Base-by-base conservation (phyloP, 192 early-diverging fungal genomes). In the Backusella macrospora region DNA sequence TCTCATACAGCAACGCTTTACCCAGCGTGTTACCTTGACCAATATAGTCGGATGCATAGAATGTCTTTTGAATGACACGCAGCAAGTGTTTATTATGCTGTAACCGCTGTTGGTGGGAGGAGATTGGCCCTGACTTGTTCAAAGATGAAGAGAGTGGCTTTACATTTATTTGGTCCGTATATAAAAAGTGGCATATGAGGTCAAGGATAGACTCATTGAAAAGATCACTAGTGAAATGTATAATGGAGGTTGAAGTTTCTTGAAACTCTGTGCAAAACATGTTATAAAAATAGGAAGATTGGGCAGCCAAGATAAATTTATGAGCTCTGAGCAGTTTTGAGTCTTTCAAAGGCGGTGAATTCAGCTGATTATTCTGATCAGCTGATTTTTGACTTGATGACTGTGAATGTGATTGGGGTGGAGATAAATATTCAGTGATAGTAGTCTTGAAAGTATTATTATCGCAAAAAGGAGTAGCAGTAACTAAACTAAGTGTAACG, bases 281-380 rank as follows among this genome's bases (percentile, higher is more conserved):
- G 18, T 65, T 43, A 47, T 66, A 43, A 26, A 80, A 75, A 40
- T 80, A 80, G 13, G 75, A 43, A 5, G 74, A 80, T 34, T 73
- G 70, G 21, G 79, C 65, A 15, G 79, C 73, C 21, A 80, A 40
- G 0, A 80, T 44, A 71, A 76, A 80, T 26, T 63, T 66, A 65
- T 80, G 79, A 0, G 65, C 71, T 16, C 23, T 16, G 45, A 67
- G 72, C 12, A 65, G 21, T 7, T 34, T 34, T 34, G 29, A 34
- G 29, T 34, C 2, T 34, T 34, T 34, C 29, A 34, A 2, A 34
- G 29, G 29, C 2, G 29, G 2, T 34, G 29, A 2, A 2, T 34
- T 2, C 29, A 34, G 1, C 2, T 34, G 29, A 34, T 34, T 34
- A 34, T 34, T 34, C 29, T 34, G 29, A 34, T 34, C 29, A 34